Evolutionary conservation across 495 filamentous ascomycete species (phyloP), one percentile per base, ranked within the genome.

Genomic region (Neurospora sp.): DNA sequence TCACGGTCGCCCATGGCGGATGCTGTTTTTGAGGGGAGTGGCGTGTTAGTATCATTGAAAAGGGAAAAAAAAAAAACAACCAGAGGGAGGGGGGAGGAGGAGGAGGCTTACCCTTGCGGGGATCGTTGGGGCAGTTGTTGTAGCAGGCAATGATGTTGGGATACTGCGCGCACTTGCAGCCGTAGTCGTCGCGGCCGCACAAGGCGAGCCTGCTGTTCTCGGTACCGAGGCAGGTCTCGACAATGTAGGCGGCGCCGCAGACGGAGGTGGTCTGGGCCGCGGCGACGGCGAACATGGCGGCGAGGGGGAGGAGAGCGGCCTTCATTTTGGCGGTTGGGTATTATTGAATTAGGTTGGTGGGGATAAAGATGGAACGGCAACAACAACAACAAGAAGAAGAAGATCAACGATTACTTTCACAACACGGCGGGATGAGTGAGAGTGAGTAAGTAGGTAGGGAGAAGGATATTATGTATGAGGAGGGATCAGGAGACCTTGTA

Each of bases 41-140:
- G n/a, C n/a, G 37, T 49, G 62, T 41, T 2, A 49, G 72, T 42
- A 1, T 35, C 20, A 23, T 18, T 54, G 18, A 20, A 16, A 70
- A 41, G 12, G 14, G 14, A 18, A 40, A 27, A 39, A 66, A 14
- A 4, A 12, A 4, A 12, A 54, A 12, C 20, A 46, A 10, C 8
- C 18, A 46, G 3, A 46, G 18, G 18, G 42, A n/a, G 8, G 14
- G 16, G 9, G 10, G 10, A 41, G 11, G 14, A 9, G 18, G 8
- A 31, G 20, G 40, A 31, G 49, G 70, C 79, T 72, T 73, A 81
- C 79, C 23, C 8, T 49, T 39, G 6, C 82, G 79, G 62, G 71
- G 39, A 72, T 86, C 83, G 77, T 83, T 80, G 72, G 84, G 84
- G 78, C 84, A 86, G 83, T 85, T 85, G 81, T 84, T 82, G 77